Evolutionary conservation across 768 basidiomycete genomes (phyloP).

Genomic region (Paxillus involutus): DNA sequence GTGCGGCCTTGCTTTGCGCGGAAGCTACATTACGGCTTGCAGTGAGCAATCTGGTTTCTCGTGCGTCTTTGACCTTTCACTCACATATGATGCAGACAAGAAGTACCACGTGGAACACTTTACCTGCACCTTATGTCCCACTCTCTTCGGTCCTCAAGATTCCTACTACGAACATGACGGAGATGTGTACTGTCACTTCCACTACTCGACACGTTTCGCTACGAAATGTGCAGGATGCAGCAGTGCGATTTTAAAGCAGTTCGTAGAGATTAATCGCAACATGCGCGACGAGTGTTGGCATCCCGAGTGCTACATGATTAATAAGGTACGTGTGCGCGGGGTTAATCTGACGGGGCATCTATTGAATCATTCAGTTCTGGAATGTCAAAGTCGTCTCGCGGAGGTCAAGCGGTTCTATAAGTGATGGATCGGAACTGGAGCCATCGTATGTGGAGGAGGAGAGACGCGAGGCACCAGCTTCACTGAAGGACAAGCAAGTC

Average conservation of each 20-base stretch:
- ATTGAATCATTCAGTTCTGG: conserved; percentile 74
- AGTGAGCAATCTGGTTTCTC: conserved; percentile 53
- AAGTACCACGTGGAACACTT: conserved; percentile 99
- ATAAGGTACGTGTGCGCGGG: conserved; percentile 65
- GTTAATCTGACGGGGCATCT: conserved; percentile 2
- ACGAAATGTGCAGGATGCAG: conserved; percentile 98
- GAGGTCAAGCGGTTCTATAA: conserved; percentile 61
- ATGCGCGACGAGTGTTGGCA: conserved; percentile 99
- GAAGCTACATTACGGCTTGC: conserved; percentile 99
- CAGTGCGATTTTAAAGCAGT: conserved; percentile 97
- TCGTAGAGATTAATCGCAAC: conserved; percentile 99
- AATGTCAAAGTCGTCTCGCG: conserved; percentile 91
- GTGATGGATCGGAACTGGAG: conserved; percentile 51
- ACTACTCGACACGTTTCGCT: conserved; percentile 98
- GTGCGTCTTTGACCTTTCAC: neutral
- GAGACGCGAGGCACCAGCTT: conserved; percentile 67
- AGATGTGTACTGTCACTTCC: conserved; percentile 98
- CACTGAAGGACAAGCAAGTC: conserved; percentile 87
- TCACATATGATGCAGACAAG: conserved; percentile 61
- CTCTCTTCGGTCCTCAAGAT: conserved; percentile 95
- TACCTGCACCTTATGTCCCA: conserved; percentile 95
- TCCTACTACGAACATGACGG: conserved; percentile 99
- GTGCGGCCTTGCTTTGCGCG: conserved; percentile 90
- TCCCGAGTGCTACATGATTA: conserved; percentile 99
- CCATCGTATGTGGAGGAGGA: conserved; percentile 77